Conservation (phyloP, 148 eudicot species). For the Suaeda aralocaspica region DNA sequence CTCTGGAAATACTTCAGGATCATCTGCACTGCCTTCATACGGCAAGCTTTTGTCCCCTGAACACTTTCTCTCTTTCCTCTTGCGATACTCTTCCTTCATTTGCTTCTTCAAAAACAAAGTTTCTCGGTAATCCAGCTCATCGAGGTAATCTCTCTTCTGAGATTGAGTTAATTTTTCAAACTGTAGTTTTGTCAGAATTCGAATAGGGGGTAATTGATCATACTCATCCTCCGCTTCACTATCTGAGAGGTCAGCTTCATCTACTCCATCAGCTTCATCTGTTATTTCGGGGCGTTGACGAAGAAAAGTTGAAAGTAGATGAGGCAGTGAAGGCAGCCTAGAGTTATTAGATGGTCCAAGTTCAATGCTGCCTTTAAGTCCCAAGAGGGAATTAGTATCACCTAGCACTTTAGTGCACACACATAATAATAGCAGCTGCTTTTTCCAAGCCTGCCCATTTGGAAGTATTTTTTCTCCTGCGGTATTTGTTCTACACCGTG, state of each 20-base stretch:
- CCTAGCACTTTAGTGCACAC: constrained; percentile 76
- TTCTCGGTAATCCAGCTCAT: constrained; percentile 94
- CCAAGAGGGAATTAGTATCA: constrained; percentile 69
- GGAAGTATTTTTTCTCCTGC: constrained; percentile 87
- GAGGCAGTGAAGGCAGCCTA: constrained; percentile 78
- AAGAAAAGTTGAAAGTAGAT: constrained; percentile 81
- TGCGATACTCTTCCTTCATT: constrained; percentile 58
- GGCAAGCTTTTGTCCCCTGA: constrained; percentile 20
- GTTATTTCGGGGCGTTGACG: constrained; percentile 44
- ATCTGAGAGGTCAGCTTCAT: constrained; percentile 40
- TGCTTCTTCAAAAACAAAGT: constrained; percentile 82
- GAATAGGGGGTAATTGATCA: constrained; percentile 82
- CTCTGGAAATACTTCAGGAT: constrained; percentile 51
- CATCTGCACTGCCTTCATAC: constrained; percentile 33
- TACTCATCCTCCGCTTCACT: constrained; percentile 74
- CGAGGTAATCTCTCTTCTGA: constrained; percentile 81
- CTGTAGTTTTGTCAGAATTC: constrained; percentile 71
- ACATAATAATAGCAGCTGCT: constrained; percentile 66
- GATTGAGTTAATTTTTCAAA: constrained; percentile 56
- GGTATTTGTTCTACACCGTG: constrained; percentile 53
- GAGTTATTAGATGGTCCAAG: constrained; percentile 52
- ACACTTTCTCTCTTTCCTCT: constrained; percentile 36
- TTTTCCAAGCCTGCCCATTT: constrained; percentile 85
- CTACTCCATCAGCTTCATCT: constrained; percentile 41
- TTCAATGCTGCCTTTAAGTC: constrained; percentile 62